A percentile compares a stretch with the other conserved stretches of the same genome.
Evolutionary conservation across 768 basidiomycete species (phyloP).

Genomic region (Infundibulicybe gibba): DNA sequence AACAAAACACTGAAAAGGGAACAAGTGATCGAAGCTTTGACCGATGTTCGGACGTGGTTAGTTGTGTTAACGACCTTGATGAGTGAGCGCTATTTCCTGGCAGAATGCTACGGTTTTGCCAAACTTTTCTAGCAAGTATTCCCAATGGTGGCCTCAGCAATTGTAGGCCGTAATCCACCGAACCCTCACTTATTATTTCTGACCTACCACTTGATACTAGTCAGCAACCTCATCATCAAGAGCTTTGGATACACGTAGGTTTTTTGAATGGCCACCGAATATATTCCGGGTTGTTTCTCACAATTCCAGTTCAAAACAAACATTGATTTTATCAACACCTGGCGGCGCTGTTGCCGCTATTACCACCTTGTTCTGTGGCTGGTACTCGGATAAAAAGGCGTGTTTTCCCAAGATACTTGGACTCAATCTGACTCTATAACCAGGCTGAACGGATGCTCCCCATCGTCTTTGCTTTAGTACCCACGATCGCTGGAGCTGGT

Average conservation of each 20-base stretch:
- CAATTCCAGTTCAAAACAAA: conserved; percentile 46
- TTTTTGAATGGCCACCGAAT: neutral
- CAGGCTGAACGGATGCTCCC: conserved; percentile 60
- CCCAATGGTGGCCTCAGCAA: conserved; percentile 64
- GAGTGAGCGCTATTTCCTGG: conserved; percentile 32
- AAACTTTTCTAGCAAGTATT: conserved; percentile 45
- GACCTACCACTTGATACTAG: too few relatives aligned
- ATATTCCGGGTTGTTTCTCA: neutral
- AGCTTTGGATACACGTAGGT: conserved; percentile 61
- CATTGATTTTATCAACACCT: conserved; percentile 57
- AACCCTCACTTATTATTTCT: too few relatives aligned
- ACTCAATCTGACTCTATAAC: neutral
- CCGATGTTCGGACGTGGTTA: conserved; percentile 59
- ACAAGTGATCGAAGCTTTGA: conserved; percentile 53
- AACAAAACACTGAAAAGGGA: conserved; percentile 58
- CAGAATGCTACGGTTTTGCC: conserved; percentile 3
- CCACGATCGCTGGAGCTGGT: conserved; percentile 57
- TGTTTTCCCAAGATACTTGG: neutral
- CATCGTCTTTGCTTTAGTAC: conserved; percentile 52
- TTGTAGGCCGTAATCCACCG: conserved; percentile 33
- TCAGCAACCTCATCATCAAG: conserved; percentile 61
- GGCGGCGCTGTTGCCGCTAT: conserved; percentile 45
- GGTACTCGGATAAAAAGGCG: conserved; percentile 65
- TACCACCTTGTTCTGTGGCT: conserved; percentile 52
- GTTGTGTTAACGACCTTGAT: conserved; percentile 56